A percentile compares a stretch with the other conserved stretches of the same genome.
Conservation (phyloP, 371 early-diverging fungal genomes). For the Mortierella sp. region DNA sequence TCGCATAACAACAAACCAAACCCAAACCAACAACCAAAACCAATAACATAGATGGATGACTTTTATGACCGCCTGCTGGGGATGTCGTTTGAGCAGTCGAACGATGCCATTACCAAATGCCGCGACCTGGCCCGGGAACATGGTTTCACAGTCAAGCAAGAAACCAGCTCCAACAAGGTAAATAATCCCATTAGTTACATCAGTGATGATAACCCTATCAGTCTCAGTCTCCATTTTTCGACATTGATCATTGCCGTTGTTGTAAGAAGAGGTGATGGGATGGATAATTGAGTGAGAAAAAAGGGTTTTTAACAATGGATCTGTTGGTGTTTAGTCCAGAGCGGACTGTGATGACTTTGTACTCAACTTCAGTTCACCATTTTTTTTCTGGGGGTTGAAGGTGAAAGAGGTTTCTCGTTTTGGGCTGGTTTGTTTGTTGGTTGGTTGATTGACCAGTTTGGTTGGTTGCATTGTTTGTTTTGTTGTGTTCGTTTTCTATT, state of each 20-base stretch:
- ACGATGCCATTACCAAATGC: conserved; percentile 68
- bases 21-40: not conserved
- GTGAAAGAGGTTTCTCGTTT: not conserved
- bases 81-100: conserved; percentile 60
- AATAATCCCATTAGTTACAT: not conserved
- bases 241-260: not conserved
- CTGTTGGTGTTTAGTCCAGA: not conserved
- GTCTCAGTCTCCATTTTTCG: not conserved
- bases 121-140: conserved; percentile 69
- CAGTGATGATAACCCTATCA: not conserved
- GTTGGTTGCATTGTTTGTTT: conserved; percentile 1
- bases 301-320: not conserved
- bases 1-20: not conserved
- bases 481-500: not conserved
- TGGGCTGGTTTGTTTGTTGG: not conserved
- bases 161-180: conserved; percentile 77
- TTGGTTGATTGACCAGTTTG: not conserved
- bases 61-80: conserved; percentile 62
- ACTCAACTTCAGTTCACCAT: not conserved
- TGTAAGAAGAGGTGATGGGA: not conserved
- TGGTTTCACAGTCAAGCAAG: conserved; percentile 79
- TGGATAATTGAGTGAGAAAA: not conserved
- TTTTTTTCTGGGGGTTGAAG: not conserved
- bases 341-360: not conserved
- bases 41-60: conserved; percentile 58